Percentiles rank a stretch among this genome's conserved stretches.
Evolutionary conservation across 192 early-diverging fungal genomes (phyloP).

Genomic region (Geosiphon pyriformis): DNA sequence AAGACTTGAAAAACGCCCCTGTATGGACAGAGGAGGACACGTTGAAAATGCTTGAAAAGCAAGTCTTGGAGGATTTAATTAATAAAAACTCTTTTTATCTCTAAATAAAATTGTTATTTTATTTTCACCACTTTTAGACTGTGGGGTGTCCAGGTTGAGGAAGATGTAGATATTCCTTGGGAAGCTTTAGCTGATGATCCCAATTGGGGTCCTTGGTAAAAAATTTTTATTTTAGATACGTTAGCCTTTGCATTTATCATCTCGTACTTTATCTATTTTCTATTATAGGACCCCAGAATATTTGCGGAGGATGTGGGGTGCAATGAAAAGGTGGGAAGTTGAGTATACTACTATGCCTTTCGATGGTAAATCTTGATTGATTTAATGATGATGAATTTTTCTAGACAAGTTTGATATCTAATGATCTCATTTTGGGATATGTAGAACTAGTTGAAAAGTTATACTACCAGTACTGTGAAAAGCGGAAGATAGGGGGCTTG

Average conservation of each 20-base stretch:
- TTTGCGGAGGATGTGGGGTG: background rate
- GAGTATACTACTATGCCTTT: background rate
- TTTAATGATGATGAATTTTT: background rate
- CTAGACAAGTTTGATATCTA: background rate
- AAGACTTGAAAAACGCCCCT: background rate
- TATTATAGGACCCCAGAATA: background rate
- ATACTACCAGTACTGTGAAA: background rate
- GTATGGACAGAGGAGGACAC: background rate
- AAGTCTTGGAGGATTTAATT: too few species aligned
- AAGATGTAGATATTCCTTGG: background rate
- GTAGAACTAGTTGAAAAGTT: background rate
- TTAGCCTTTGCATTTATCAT: background rate
- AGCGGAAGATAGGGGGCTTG: background rate
- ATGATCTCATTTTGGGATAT: background rate
- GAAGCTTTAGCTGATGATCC: background rate
- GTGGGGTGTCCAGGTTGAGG: background rate
- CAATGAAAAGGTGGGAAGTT: background rate
- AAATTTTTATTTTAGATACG: background rate
- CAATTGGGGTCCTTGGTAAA: background rate
- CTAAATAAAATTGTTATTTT: background rate
- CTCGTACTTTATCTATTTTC: background rate
- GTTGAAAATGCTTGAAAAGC: background rate
- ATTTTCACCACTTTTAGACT: background rate
- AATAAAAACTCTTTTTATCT: too few species aligned
- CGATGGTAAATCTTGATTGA: background rate